Conservation (phyloP, 495 filamentous ascomycete genomes). For the Penicillium manginii region DNA sequence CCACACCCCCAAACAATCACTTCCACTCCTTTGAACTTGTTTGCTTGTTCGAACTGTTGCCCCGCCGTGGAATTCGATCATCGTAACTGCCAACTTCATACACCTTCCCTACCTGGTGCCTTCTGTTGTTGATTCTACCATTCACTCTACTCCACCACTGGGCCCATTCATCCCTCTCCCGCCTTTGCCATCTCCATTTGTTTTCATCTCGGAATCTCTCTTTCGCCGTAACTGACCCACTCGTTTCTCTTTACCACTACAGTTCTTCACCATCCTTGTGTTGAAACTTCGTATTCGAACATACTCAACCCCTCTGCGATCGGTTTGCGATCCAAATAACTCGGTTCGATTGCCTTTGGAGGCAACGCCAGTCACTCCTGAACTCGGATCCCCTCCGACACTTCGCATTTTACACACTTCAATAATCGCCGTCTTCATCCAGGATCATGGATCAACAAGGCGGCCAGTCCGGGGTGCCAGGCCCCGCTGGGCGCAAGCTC, state of each 20-base stretch:
- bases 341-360: constrained; percentile 30
- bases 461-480: constrained; percentile 73
- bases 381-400: constrained; percentile 20
- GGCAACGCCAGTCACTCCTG: constrained; percentile 30
- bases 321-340: constrained; percentile 31
- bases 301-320: constrained; percentile 28
- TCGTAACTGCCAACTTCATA: constrained; percentile 9
- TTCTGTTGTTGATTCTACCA: constrained; percentile 7
- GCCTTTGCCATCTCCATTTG: constrained; percentile 3
- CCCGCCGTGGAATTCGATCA: constrained; percentile 1
- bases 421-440: constrained; percentile 27
- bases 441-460: constrained; percentile 81
- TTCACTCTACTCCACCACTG: constrained; percentile 19
- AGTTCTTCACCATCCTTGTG: constrained; percentile 28
- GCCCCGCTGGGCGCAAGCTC: constrained; percentile 84
- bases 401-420: constrained; percentile 28
- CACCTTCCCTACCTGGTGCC: background rate
- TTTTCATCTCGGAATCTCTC: constrained; percentile 11
- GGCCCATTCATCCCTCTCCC: constrained; percentile 22
- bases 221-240: constrained; percentile 33
- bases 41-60: background rate
- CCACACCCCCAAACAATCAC: background rate
- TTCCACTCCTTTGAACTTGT: background rate
- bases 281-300: constrained; percentile 27
- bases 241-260: constrained; percentile 33